Conservation (phyloP, 352 stramenopile species). For the Phytophthora fragariae region DNA sequence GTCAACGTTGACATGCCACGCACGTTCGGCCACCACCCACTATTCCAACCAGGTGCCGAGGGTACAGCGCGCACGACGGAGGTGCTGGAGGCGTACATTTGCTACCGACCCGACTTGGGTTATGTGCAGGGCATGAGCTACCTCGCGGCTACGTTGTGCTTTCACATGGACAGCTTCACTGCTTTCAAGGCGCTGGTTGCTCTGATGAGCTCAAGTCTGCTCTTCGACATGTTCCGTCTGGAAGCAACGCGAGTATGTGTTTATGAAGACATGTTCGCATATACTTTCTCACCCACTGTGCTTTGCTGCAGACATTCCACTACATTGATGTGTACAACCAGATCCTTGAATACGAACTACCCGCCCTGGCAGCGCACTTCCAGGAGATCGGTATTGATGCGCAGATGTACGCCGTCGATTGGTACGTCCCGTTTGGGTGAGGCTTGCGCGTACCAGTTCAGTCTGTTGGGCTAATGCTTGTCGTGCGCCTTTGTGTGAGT, state of each 20-base stretch:
- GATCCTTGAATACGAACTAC: constrained; percentile 85
- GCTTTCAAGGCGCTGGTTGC: constrained; percentile 87
- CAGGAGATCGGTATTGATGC: constrained; percentile 77
- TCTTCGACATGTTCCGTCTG: constrained; percentile 92
- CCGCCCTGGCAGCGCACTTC: constrained; percentile 68
- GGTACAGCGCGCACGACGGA: constrained; percentile 78
- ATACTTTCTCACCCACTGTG: constrained; percentile 5
- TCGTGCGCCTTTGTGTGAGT: constrained; percentile 2
- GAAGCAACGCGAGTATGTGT: constrained; percentile 77
- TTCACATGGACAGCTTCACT: constrained; percentile 91
- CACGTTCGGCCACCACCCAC: constrained; percentile 83
- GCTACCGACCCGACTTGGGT: constrained; percentile 84
- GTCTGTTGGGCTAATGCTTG: not conserved
- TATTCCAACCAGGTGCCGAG: constrained; percentile 80
- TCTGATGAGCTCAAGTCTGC: constrained; percentile 82
- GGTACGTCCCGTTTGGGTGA: constrained; percentile 45
- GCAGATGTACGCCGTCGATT: constrained; percentile 90
- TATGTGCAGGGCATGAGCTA: constrained; percentile 92
- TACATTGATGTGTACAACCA: constrained; percentile 84
- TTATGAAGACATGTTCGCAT: not conserved
- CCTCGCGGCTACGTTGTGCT: constrained; percentile 81
- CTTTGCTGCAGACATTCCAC: constrained; percentile 74
- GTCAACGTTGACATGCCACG: constrained; percentile 87
- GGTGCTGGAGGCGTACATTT: constrained; percentile 88
- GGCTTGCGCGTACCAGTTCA: not conserved